These are phyloP conservation scores for Collybia sp. DNA, from an alignment of 768 basidiomycete species.

Conservation along the genomic window DNA sequence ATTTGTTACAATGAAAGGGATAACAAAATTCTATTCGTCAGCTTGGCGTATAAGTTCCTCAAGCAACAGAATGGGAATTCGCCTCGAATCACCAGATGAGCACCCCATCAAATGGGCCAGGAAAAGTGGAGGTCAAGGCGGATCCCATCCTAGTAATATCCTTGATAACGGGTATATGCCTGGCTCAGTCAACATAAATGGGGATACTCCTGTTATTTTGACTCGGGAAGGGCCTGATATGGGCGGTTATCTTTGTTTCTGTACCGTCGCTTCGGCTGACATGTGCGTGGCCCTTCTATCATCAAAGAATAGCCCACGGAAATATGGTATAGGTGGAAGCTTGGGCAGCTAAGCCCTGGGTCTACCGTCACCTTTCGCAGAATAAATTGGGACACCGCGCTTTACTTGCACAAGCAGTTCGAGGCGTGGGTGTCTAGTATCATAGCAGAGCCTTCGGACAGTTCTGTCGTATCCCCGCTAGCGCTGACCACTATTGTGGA, in stretches of 20 bases:
- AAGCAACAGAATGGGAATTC: slow-evolving; percentile 61
- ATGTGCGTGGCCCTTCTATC: slow-evolving; percentile 28
- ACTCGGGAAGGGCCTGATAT: slow-evolving; percentile 58
- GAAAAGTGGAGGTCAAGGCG: slow-evolving; percentile 57
- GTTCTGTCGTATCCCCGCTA: no score
- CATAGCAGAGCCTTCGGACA: no score
- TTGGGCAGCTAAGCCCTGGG: slow-evolving; percentile 62
- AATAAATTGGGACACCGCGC: slow-evolving; percentile 13
- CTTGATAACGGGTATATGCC: slow-evolving; percentile 55
- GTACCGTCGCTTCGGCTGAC: slow-evolving; percentile 47
- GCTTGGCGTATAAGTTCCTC: slow-evolving; percentile 49
- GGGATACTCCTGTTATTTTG: slow-evolving; percentile 67
- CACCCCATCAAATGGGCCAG: slow-evolving; percentile 46
- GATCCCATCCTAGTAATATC: slow-evolving; percentile 65
- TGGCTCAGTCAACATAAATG: slow-evolving; percentile 58
- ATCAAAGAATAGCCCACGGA: not conserved
- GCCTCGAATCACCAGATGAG: slow-evolving; percentile 38
- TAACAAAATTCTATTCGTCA: slow-evolving; percentile 44
- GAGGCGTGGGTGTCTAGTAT: no score
- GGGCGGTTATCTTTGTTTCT: slow-evolving; percentile 57
- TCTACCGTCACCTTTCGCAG: slow-evolving; percentile 47
- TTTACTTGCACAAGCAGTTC: no score
- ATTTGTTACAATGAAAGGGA: slow-evolving; percentile 46
- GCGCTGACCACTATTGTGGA: no score
- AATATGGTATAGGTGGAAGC: slow-evolving; percentile 50